Percentiles rank a stretch among this genome's conserved stretches.
Evolutionary conservation across 2,329 filamentous ascomycete genomes (phyloP).

Genomic region (Alternaria sp.): DNA sequence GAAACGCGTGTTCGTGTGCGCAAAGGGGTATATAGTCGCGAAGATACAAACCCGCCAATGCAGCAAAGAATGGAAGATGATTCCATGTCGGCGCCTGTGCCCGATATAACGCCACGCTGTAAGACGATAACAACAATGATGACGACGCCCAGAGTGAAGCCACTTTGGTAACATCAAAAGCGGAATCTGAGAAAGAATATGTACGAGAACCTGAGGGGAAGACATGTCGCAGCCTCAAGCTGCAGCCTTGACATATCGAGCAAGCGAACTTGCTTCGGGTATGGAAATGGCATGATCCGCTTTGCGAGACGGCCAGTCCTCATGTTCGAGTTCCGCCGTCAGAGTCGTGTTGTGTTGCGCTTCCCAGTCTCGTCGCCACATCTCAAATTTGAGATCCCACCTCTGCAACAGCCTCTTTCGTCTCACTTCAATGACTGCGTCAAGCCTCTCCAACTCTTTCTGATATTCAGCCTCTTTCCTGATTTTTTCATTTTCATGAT

Average conservation of each 20-base stretch:
- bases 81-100: not conserved
- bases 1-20: not conserved
- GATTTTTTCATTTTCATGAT: slow-evolving; percentile 46
- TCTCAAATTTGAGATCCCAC: slow-evolving; percentile 54
- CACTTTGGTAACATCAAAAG: not conserved
- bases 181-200: not conserved
- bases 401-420: slow-evolving; percentile 43
- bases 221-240: slow-evolving; percentile 9
- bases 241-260: slow-evolving; percentile 27
- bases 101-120: slow-evolving; percentile 6
- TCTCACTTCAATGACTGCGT: slow-evolving; percentile 44
- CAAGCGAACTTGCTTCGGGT: slow-evolving; percentile 34
- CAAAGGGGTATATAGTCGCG: slow-evolving; percentile 11
- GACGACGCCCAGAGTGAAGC: not conserved
- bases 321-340: slow-evolving; percentile 35
- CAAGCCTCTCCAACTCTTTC: slow-evolving; percentile 48
- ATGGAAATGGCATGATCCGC: slow-evolving; percentile 25
- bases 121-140: not conserved
- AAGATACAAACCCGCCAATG: slow-evolving; percentile 3
- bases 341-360: slow-evolving; percentile 35
- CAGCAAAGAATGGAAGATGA: not conserved
- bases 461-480: slow-evolving; percentile 44
- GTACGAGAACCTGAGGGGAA: not conserved
- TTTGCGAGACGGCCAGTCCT: slow-evolving; percentile 40
- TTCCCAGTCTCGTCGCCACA: slow-evolving; percentile 51